A percentile compares a stretch with the other conserved stretches of the same genome.
Conservation (phyloP, 768 basidiomycete species). For the Dictyophora rubrovolvata region DNA sequence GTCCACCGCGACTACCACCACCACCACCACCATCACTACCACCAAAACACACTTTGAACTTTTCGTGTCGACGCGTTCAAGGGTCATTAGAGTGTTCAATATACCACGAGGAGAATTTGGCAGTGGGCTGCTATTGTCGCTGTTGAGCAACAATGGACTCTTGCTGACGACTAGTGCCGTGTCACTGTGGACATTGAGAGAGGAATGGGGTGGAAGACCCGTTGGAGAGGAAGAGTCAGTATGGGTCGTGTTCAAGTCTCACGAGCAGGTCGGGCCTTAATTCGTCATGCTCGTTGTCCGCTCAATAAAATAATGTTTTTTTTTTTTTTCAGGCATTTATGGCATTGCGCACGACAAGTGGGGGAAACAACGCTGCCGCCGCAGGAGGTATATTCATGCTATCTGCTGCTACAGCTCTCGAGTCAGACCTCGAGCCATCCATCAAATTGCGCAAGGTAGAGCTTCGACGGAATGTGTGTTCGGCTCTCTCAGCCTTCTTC, state of each 20-base stretch:
- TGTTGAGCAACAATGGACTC: background rate
- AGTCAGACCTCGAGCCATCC: conserved; percentile 53
- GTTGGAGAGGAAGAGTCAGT: conserved; percentile 25
- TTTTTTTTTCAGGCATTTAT: background rate
- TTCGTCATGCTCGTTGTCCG: conserved; percentile 7
- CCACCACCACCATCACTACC: background rate
- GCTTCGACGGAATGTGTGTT: conserved; percentile 10
- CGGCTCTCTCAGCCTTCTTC: background rate
- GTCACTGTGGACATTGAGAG: conserved; percentile 40
- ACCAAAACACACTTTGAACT: background rate
- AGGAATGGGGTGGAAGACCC: conserved; percentile 18
- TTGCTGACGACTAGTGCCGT: conserved; percentile 21
- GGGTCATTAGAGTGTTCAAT: conserved; percentile 40
- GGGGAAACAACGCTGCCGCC: conserved; percentile 37
- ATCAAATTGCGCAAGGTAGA: conserved; percentile 43
- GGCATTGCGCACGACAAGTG: background rate
- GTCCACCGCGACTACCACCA: background rate
- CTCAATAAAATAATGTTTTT: conserved; percentile 7
- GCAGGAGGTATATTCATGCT: conserved; percentile 45
- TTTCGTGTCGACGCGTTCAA: conserved; percentile 41
- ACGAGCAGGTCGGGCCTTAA: conserved; percentile 44
- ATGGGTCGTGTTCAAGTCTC: conserved; percentile 50
- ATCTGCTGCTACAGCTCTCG: conserved; percentile 45
- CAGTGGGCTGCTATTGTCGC: conserved; percentile 14
- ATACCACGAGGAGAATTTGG: conserved; percentile 28